These are phyloP conservation scores for Leccinum brunneo-olivaceum DNA, from an alignment of 1,284 basidiomycete species.

Conservation along the genomic window DNA sequence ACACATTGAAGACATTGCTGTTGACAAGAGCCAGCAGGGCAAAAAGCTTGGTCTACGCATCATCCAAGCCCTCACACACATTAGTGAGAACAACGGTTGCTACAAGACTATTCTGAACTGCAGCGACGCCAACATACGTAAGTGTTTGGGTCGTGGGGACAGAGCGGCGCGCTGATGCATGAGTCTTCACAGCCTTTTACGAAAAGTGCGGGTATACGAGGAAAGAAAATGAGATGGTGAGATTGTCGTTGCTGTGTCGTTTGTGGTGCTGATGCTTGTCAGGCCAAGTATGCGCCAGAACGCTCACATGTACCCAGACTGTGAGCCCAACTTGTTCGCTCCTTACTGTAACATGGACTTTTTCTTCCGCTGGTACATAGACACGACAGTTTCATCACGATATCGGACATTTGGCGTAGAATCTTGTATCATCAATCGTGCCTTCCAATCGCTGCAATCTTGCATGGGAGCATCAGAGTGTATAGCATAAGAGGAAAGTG, in stretches of 20 bases:
- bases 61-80: constrained; percentile 77
- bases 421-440: constrained; percentile 22
- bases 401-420: constrained; percentile 9
- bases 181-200: constrained; percentile 75
- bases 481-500: constrained; percentile 19
- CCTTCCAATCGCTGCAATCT: no score
- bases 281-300: constrained; percentile 52
- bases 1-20: constrained; percentile 97
- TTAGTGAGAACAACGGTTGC: constrained; percentile 72
- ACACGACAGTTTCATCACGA: constrained; percentile 2
- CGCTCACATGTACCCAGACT: constrained; percentile 35
- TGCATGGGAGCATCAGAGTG: constrained; percentile 14
- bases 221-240: constrained; percentile 88
- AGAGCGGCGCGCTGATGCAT: constrained; percentile 11
- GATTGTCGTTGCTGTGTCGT: background rate
- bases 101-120: constrained; percentile 99
- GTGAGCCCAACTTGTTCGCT: constrained; percentile 15
- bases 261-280: constrained; percentile 3
- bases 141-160: constrained; percentile 33
- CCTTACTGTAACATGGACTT: constrained; percentile 8
- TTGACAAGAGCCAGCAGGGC: constrained; percentile 82
- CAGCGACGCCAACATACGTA: constrained; percentile 85
- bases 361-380: constrained; percentile 7
- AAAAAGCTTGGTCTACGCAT: constrained; percentile 84
- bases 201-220: constrained; percentile 89